Evolutionary conservation across 106 monocot species (phyloP), one percentile per base, ranked within the genome.

Genomic region (Phalaenopsis aphrodite): DNA sequence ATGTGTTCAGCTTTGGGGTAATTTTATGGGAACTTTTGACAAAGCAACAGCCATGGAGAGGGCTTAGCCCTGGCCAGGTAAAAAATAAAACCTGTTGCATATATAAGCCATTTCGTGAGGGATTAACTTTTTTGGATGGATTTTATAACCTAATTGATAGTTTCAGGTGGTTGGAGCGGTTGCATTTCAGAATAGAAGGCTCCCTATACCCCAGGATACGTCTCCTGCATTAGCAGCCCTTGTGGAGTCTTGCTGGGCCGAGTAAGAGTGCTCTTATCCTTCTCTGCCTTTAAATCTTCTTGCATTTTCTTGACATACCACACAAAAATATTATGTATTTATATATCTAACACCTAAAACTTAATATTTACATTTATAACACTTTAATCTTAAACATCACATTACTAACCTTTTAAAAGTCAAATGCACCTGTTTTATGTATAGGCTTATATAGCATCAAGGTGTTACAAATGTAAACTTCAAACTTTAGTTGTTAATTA

Each of bases 21-120:
- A 87, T 94, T 75, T 85, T 94, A 78, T 94, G 94, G 94, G 94
- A 94, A 84, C 89, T 94, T 74, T 55, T 89, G 38, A 91, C 94
- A 18, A 85, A 91, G 91, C 91, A 89, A 75, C 91, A 89, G 52
- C 94, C 94, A 42, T 94, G 94, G 94, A 86, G 41, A 73, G 88
- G 85, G 6, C 86, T 94, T 30, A 88, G 85, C 75, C 89, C 86
- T 76, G 85, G 86, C 76, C 94, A 91, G 88, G 94, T 89, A 77
- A 38, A 78, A 39, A 48, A 38, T 65, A 12, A 5, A 9, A 8
- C 18, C 15, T 48, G 47, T 38, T 43, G 15, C 14, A 67, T 55
- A 67, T 55, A 2, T 42, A 18, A 42, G 17, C 38, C 46, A 55
- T 72, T 24, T 45, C 37, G 37, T 61, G n/a, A 75, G 18, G 52